A percentile compares a stretch with the other conserved stretches of the same genome.
These are phyloP conservation scores for Chalciporus sphaerocephalus DNA, from an alignment of 768 basidiomycete genomes.

Conservation along the genomic window DNA sequence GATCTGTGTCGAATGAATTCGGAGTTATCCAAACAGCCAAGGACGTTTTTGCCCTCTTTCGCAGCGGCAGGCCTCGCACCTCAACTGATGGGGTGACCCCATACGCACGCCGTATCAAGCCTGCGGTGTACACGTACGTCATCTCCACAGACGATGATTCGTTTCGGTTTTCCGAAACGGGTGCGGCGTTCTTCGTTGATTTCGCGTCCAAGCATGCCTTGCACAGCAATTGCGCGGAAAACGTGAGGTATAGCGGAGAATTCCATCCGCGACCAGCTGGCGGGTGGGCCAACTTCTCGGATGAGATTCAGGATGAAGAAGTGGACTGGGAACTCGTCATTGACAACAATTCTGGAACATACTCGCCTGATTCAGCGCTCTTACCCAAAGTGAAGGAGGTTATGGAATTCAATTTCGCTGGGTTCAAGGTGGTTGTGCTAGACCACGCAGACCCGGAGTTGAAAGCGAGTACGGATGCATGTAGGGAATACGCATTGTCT, in stretches of 20 bases:
- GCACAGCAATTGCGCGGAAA: slow-evolving; percentile 66
- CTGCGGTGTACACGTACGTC: slow-evolving; percentile 83
- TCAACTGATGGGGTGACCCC: slow-evolving; percentile 11
- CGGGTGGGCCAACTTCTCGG: slow-evolving; percentile 63
- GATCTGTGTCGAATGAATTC: slow-evolving; percentile 56
- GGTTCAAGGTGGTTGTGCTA: slow-evolving; percentile 52
- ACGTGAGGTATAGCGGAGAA: slow-evolving; percentile 72
- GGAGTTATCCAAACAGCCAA: slow-evolving; percentile 50
- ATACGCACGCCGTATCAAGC: slow-evolving; percentile 56
- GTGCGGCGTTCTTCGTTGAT: slow-evolving; percentile 82
- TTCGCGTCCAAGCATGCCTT: slow-evolving; percentile 85
- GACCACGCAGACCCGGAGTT: slow-evolving; percentile 54
- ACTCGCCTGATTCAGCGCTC: slow-evolving; percentile 64
- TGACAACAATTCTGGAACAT: slow-evolving; percentile 85
- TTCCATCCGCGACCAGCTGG: slow-evolving; percentile 71
- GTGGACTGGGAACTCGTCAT: slow-evolving; percentile 79
- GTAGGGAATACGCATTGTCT: slow-evolving; percentile 59
- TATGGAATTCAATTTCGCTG: slow-evolving; percentile 71
- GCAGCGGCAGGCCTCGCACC: slow-evolving; percentile 34
- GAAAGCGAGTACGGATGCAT: slow-evolving; percentile 58
- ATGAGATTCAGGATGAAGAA: slow-evolving; percentile 47
- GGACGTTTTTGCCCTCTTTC: slow-evolving; percentile 51
- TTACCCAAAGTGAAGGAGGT: slow-evolving; percentile 58
- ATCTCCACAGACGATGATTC: slow-evolving; percentile 72
- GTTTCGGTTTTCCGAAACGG: slow-evolving; percentile 81